These are phyloP conservation scores for Pichia sp. DNA, from an alignment of 1,139 yeast species.

Conservation along the genomic window DNA sequence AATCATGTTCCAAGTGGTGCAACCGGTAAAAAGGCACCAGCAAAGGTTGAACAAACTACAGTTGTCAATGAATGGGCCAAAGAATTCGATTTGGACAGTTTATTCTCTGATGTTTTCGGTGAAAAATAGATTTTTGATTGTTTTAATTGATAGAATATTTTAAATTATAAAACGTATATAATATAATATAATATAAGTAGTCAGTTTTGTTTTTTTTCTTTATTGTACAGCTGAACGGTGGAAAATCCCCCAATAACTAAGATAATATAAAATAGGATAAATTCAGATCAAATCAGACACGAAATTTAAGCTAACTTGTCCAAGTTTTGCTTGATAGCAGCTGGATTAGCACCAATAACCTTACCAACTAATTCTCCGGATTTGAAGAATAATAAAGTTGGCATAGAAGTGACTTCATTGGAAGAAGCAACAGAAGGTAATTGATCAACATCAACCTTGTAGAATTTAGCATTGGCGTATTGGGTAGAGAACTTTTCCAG, in stretches of 20 bases:
- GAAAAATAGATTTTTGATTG: background rate
- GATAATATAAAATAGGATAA: no score
- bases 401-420: slow-evolving; percentile 79
- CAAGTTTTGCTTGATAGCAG: slow-evolving; percentile 66
- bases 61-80: slow-evolving; percentile 89
- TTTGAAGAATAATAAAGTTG: slow-evolving; percentile 76
- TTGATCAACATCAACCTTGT: slow-evolving; percentile 82
- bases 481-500: slow-evolving; percentile 64
- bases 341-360: slow-evolving; percentile 84
- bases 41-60: slow-evolving; percentile 62
- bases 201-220: no score
- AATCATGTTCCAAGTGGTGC: slow-evolving; percentile 28
- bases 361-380: slow-evolving; percentile 62
- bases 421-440: slow-evolving; percentile 65
- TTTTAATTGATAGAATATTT: background rate
- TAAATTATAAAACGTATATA: no score
- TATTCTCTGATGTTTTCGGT: slow-evolving; percentile 37
- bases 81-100: slow-evolving; percentile 86
- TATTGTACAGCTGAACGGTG: no score
- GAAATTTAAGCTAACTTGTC: slow-evolving; percentile 23
- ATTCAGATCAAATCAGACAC: no score
- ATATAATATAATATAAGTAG: no score
- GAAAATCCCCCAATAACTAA: no score
- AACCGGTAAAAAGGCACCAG: slow-evolving; percentile 25
- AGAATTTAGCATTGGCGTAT: slow-evolving; percentile 54